A percentile compares a stretch with the other conserved stretches of the same genome.
phyloP scores from a whole-genome alignment of 208 protist genomes.

The Crithidia bombi region DNA sequence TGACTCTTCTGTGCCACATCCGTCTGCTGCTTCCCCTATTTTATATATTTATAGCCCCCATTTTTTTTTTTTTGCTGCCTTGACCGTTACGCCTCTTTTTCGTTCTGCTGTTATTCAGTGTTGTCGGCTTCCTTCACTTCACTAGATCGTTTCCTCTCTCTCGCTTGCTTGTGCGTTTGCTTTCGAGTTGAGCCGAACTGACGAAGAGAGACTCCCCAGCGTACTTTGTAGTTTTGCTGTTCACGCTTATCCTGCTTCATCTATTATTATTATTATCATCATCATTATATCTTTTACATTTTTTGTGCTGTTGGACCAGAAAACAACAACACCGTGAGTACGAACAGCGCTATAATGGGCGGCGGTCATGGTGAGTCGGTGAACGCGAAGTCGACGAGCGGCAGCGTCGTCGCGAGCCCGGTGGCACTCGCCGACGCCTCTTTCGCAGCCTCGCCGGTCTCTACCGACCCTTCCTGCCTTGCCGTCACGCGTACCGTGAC shows the following conservation, averaged over 20 bases:
- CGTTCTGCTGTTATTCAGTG: no score
- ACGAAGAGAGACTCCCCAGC: not conserved
- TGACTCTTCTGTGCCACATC: conserved; percentile 1
- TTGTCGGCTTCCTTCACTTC: no score
- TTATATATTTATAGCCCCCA: not conserved
- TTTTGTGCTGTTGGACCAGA: not conserved
- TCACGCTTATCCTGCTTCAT: not conserved
- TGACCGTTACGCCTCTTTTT: not conserved
- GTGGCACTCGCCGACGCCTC: not conserved
- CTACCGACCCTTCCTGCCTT: not conserved
- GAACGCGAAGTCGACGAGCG: not conserved
- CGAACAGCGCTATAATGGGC: not conserved
- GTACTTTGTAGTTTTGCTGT: not conserved
- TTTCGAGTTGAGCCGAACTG: not conserved
- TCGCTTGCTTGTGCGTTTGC: not conserved
- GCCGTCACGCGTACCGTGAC: not conserved
- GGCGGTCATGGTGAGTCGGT: not conserved
- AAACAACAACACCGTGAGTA: not conserved
- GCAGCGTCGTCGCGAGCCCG: not conserved
- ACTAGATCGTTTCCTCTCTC: not conserved
- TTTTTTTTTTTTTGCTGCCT: conserved; percentile 14
- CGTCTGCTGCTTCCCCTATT: conserved; percentile 11
- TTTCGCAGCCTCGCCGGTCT: conserved; percentile 4
- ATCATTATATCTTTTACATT: not conserved
- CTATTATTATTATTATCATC: not conserved